A percentile compares a stretch with the other conserved stretches of the same genome.
Evolutionary conservation across 371 early-diverging fungal species (phyloP).

Genomic region (Mucor mucedo): DNA sequence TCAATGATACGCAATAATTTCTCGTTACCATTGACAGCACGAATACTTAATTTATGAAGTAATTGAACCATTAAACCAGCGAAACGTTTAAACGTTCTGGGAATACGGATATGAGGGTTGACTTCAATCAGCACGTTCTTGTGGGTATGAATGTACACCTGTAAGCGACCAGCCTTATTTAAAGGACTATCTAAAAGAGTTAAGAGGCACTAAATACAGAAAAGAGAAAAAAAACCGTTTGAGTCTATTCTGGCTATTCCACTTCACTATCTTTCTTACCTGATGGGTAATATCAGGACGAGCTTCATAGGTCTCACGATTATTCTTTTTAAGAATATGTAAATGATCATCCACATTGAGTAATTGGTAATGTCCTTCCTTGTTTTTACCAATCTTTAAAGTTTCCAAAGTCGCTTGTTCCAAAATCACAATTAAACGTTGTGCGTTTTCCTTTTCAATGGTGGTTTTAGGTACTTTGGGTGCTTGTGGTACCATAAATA

Average conservation of each 20-base stretch:
- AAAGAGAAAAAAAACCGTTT: too few species aligned
- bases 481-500: constrained; percentile 72
- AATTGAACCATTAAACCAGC: constrained; percentile 97
- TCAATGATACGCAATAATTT: constrained; percentile 96
- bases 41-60: constrained; percentile 95
- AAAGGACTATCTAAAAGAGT: constrained; percentile 97
- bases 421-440: constrained; percentile 92
- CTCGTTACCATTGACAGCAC: constrained; percentile 88
- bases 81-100: constrained; percentile 98
- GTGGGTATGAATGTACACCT: constrained; percentile 94
- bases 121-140: constrained; percentile 97
- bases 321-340: constrained; percentile 84
- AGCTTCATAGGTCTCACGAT: constrained; percentile 81
- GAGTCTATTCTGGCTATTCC: not conserved
- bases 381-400: constrained; percentile 91
- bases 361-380: constrained; percentile 89
- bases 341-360: constrained; percentile 97
- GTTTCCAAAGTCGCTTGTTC: constrained; percentile 92
- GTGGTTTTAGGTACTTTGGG: constrained; percentile 81
- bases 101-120: constrained; percentile 96
- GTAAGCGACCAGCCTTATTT: constrained; percentile 95
- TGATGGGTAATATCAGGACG: constrained; percentile 98
- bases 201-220: constrained; percentile 96
- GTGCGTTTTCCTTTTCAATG: constrained; percentile 75
- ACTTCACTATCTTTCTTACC: constrained; percentile 42